These are phyloP conservation scores for Kregervanrija fluxuum DNA, from an alignment of 805 yeast species.

Conservation along the genomic window DNA sequence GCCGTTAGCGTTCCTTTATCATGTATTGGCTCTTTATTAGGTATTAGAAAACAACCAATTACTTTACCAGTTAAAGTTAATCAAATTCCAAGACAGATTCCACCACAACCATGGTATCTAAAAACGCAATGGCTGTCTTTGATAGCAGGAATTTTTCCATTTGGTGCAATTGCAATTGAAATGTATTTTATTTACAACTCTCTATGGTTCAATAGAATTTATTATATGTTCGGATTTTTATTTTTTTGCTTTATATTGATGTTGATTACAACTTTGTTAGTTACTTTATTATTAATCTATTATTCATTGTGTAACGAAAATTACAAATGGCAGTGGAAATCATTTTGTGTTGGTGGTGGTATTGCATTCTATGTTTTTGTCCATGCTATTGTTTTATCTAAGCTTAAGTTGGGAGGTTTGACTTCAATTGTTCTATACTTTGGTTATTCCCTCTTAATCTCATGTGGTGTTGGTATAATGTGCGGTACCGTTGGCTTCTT, in stretches of 20 bases:
- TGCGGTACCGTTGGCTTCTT: slow-evolving; percentile 88
- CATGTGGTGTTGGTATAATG: slow-evolving; percentile 64
- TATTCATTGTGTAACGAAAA: slow-evolving; percentile 84
- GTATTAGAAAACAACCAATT: slow-evolving; percentile 46
- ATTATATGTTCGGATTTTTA: slow-evolving; percentile 96
- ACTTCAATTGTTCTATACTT: slow-evolving; percentile 71
- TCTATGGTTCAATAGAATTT: slow-evolving; percentile 88
- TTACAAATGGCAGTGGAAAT: slow-evolving; percentile 97
- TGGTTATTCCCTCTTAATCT: slow-evolving; percentile 74
- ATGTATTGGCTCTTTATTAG: slow-evolving; percentile 71
- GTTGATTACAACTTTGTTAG: slow-evolving; percentile 73
- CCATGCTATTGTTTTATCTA: slow-evolving; percentile 72
- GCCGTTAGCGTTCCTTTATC: slow-evolving; percentile 79
- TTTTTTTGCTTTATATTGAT: slow-evolving; percentile 82
- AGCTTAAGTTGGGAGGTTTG: slow-evolving; percentile 63
- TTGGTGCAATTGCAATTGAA: slow-evolving; percentile 91
- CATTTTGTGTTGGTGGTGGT: slow-evolving; percentile 82
- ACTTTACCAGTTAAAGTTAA: slow-evolving; percentile 75
- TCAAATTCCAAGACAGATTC: slow-evolving; percentile 95
- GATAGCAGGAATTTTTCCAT: slow-evolving; percentile 87
- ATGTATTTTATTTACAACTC: slow-evolving; percentile 88
- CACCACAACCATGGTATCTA: slow-evolving; percentile 81
- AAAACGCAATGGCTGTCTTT: slow-evolving; percentile 59
- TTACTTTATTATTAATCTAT: slow-evolving; percentile 74
- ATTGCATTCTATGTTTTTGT: slow-evolving; percentile 77